Evolutionary conservation across 129 eudicot species (phyloP), one percentile per base, ranked within the genome.

Genomic region (Sambucus nigra): DNA sequence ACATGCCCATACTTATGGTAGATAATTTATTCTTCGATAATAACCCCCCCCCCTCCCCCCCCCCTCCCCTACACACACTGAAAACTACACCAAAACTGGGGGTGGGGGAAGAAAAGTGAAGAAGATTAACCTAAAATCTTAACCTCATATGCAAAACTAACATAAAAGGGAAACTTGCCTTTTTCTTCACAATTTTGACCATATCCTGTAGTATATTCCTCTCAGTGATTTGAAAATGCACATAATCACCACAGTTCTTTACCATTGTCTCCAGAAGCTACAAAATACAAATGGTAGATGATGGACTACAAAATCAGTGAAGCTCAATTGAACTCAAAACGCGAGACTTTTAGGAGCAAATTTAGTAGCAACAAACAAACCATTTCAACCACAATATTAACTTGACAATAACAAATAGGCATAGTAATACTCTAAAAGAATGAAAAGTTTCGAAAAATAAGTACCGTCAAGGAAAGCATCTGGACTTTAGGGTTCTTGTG

Each of bases 181-280:
- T 82, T 66, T 80, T 86, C 88, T 73, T 82, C 25, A 80, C 94
- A 51, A 92, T 82, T 69, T 80, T 92, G 75, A 80, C 74, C 99
- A 92, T 86, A 51, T 92, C 94, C 21, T 70, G 84, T 45, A 86
- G 76, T 57, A 92, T 44, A 51, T 73, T 80, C 53, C 79, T 74
- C 67, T 86, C 99, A 0, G 80, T 78, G 9, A 92, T 86, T 33
- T 76, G 96, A 47, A 61, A 69, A 59, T 92, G 99, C 61, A 92
- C 70, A 55, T 75, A 71, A 47, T 86, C 96, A 50, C 94, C 82
- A 69, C 99, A 86, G 61, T 92, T 92, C 83, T 92, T 86, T 60
- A 92, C 87, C 75, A 92, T 72, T 50, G 94, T 86, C 82, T 92
- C 99, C 77, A 92, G 57, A 55, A 92, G 85, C 99, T 92, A 45